Conservation (phyloP, 192 early-diverging fungal species). For the Umbelopsis sp. region DNA sequence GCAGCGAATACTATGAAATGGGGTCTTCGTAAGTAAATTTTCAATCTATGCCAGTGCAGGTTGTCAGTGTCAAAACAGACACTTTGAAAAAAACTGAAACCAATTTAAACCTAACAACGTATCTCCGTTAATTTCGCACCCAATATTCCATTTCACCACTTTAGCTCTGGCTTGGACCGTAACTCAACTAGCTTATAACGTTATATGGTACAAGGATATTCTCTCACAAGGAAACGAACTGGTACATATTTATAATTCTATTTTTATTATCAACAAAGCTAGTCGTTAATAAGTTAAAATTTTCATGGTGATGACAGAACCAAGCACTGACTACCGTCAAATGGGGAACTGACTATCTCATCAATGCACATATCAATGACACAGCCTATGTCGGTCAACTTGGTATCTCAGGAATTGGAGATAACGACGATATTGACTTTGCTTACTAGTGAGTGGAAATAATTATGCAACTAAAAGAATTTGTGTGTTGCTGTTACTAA, state of each 20-base stretch:
- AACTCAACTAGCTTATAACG: slow-evolving; percentile 52
- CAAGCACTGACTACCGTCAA: slow-evolving; percentile 22
- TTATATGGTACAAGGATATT: slow-evolving; percentile 48
- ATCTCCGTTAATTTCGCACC: too few relatives aligned
- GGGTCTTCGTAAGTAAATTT: slow-evolving; percentile 33
- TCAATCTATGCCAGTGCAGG: neutral
- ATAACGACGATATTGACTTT: slow-evolving; percentile 39
- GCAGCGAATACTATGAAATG: slow-evolving; percentile 65
- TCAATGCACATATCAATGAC: slow-evolving; percentile 58
- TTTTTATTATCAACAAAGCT: too few relatives aligned
- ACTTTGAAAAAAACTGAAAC: too few relatives aligned
- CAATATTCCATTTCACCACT: slow-evolving; percentile 24
- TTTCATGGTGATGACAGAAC: neutral
- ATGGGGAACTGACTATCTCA: slow-evolving; percentile 54
- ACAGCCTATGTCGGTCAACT: slow-evolving; percentile 51
- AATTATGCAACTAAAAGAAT: neutral
- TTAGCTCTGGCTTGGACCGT: slow-evolving; percentile 52
- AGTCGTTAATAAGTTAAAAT: neutral
- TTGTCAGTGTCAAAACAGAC: too few relatives aligned
- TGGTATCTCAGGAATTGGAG: slow-evolving; percentile 35
- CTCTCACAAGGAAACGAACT: slow-evolving; percentile 31
- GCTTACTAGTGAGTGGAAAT: slow-evolving; percentile 46
- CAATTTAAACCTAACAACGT: too few relatives aligned
- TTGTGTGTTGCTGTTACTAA: too few relatives aligned
- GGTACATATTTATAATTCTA: slow-evolving; percentile 31